phyloP scores from a whole-genome alignment of 768 basidiomycete genomes.

The Artomyces pyxidatus region DNA sequence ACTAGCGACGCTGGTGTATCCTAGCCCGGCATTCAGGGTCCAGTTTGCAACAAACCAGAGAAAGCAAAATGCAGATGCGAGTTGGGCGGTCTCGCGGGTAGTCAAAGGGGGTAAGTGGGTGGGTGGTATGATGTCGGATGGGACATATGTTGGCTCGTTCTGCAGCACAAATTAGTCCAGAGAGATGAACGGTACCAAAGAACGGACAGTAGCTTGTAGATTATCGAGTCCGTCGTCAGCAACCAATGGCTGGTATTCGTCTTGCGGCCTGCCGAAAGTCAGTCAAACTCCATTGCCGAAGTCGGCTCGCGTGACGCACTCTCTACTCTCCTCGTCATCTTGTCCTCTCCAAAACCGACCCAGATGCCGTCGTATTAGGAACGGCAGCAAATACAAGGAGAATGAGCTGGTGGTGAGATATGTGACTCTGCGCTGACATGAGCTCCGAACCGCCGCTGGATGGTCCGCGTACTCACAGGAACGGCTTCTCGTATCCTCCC shows the following conservation, averaged over 20 bases:
- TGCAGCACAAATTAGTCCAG: no score
- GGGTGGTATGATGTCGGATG: slow-evolving; percentile 1
- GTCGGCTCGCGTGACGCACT: slow-evolving; percentile 2
- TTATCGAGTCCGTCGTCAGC: no score
- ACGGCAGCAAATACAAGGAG: slow-evolving; percentile 69
- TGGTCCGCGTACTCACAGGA: slow-evolving; percentile 48
- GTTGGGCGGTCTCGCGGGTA: slow-evolving; percentile 58
- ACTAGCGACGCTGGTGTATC: slow-evolving; percentile 90
- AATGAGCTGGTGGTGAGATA: slow-evolving; percentile 93
- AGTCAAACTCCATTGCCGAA: not conserved
- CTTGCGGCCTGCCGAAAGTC: slow-evolving; percentile 10
- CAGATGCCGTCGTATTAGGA: slow-evolving; percentile 29
- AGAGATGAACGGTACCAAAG: no score
- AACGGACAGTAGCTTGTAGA: no score
- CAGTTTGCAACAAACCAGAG: slow-evolving; percentile 96
- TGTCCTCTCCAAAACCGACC: slow-evolving; percentile 3
- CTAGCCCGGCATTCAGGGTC: slow-evolving; percentile 75
- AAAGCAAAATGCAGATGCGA: slow-evolving; percentile 77
- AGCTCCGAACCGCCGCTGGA: not conserved
- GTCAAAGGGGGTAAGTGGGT: slow-evolving; percentile 38
- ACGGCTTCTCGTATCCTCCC: slow-evolving; percentile 84
- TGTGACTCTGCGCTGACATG: slow-evolving; percentile 48
- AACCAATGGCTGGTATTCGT: slow-evolving; percentile 22
- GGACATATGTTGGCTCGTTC: no score
- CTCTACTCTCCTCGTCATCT: not conserved